These are phyloP conservation scores for Penicillium bovifimosum DNA, from an alignment of 495 filamentous ascomycete species.

Conservation along the genomic window DNA sequence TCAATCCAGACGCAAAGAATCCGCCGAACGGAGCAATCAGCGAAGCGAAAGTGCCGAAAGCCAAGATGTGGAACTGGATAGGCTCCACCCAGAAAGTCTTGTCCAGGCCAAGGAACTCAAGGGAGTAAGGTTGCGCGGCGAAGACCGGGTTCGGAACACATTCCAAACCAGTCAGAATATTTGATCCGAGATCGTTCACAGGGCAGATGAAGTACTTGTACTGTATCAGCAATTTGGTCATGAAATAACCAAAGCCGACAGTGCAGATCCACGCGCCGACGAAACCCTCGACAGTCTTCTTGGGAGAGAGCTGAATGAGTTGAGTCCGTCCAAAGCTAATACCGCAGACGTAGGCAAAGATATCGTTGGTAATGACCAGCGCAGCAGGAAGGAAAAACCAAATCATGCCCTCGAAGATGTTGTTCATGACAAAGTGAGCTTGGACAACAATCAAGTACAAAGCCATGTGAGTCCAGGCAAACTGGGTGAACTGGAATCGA, in stretches of 20 bases:
- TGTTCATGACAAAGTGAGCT: conserved; percentile 99
- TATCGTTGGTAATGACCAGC: conserved; percentile 97
- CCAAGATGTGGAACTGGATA: conserved; percentile 91
- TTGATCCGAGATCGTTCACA: conserved; percentile 92
- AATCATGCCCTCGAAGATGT: conserved; percentile 98
- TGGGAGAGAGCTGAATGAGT: conserved; percentile 95
- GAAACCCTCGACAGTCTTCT: conserved; percentile 99
- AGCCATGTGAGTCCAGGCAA: conserved; percentile 99
- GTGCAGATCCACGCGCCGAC: conserved; percentile 96
- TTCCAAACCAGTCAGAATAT: conserved; percentile 81
- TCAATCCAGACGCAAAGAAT: conserved; percentile 96
- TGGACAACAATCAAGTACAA: conserved; percentile 97
- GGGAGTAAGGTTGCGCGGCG: conserved; percentile 66
- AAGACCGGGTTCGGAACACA: conserved; percentile 95
- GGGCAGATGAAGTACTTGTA: conserved; percentile 99
- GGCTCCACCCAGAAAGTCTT: conserved; percentile 64
- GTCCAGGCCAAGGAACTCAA: conserved; percentile 60
- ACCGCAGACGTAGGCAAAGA: conserved; percentile 96
- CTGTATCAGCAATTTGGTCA: conserved; percentile 83
- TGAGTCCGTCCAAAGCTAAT: conserved; percentile 96
- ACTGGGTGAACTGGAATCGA: conserved; percentile 97
- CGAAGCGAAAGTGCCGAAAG: conserved; percentile 90
- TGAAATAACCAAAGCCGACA: conserved; percentile 71
- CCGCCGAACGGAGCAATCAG: conserved; percentile 97
- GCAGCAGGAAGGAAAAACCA: conserved; percentile 98